Conservation (phyloP, 176 grass and related monocot genomes). For the Guadua angustifolia region DNA sequence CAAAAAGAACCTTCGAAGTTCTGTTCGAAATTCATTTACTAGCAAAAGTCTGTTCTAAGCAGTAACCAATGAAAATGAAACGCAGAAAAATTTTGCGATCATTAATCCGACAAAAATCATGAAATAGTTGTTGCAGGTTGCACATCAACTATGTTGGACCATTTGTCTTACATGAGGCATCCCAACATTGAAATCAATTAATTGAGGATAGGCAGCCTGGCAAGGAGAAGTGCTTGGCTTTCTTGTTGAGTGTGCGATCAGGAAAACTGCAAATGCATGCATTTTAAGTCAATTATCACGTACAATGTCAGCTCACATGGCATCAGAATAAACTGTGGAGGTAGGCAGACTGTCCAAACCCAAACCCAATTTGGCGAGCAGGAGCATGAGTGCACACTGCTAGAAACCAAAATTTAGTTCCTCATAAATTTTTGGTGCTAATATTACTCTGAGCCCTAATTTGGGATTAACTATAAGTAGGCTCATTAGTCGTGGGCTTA, state of each 20-base stretch:
- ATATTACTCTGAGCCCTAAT: slow-evolving; percentile 11
- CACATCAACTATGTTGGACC: neutral
- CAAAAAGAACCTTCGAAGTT: neutral
- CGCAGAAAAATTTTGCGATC: neutral
- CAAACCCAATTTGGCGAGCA: neutral
- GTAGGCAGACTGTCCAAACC: neutral
- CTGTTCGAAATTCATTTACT: neutral
- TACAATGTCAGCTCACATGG: too few relatives aligned
- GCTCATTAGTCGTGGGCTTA: neutral
- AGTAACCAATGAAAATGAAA: slow-evolving; percentile 12
- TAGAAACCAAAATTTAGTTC: neutral
- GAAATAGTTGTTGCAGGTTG: slow-evolving; percentile 1
- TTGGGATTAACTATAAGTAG: neutral
- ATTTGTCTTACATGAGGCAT: slow-evolving; percentile 27
- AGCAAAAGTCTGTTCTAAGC: neutral
- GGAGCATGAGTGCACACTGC: neutral
- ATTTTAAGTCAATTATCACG: neutral
- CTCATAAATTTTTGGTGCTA: neutral
- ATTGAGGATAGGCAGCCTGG: slow-evolving; percentile 21
- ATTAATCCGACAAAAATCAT: slow-evolving; percentile 15
- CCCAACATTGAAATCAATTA: slow-evolving; percentile 17
- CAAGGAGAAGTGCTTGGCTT: slow-evolving; percentile 16
- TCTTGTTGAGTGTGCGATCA: neutral
- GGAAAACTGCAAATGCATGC: neutral
- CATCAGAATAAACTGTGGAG: neutral